Base-by-base conservation (phyloP, 805 yeast species). In the Schwanniomyces pseudopolymorphus region DNA sequence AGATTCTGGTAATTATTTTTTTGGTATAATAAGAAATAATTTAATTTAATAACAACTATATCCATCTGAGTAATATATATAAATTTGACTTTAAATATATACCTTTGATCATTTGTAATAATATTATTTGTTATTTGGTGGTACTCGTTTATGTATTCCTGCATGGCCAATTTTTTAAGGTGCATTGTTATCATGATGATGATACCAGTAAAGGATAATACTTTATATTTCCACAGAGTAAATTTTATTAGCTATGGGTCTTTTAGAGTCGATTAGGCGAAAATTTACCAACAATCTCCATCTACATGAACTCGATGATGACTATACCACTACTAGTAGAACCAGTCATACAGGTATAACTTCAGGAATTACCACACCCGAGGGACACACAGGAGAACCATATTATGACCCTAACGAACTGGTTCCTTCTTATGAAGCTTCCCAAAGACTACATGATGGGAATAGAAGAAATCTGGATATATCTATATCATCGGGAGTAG, bases 401-500 rank as follows among this genome's bases (percentile, higher is more conserved):
- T 38, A 38, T 24, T 47, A 40, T 50, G 73, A 69, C 43, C 69
- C 66, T 2, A 50, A 59, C 33, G 76, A 70, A 44, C 55, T 57
- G 7, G 72, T 72, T 1, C 78, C 78, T 2, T 66, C 72, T 1
- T 72, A 72, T 52, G 78, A 72, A 51, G 59, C 63, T 5, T 70
- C 75, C 3, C 77, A 72, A 51, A 39, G 60, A 42, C 36, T 64
- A 40, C 63, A 65, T 45, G 64, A 59, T 39, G 66, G 57, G 39
- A 25, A 19, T n/a, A 13, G 28, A 22, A 37, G 45, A 26, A 37
- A 25, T 13, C 16, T 37, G 37, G 40, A 35, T 42, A 36, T 20
- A 20, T 36, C 39, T 11, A 21, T 36, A 19, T 11, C 25, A 4
- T 20, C 22, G 2, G 38, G 42, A 10, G 39, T 44, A 24, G 35